Conservation (phyloP, 2,329 filamentous ascomycete genomes). For the Thyridium curvatum region DNA sequence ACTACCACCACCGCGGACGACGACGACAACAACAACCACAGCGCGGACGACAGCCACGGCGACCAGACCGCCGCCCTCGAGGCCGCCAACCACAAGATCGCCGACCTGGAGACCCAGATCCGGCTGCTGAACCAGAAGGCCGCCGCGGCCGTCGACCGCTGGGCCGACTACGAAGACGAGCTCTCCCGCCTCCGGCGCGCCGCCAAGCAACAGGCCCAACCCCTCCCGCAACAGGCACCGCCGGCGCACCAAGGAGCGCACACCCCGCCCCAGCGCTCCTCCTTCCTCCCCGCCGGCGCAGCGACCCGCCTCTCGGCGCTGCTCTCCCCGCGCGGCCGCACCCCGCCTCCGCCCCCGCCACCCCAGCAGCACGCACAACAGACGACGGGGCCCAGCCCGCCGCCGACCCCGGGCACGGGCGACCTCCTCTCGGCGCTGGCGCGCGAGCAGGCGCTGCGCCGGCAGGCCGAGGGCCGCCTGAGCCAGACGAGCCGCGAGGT, state of each 20-base stretch:
- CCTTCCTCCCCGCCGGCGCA: conserved; percentile 38
- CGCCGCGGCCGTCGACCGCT: conserved; percentile 55
- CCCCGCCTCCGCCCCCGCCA: conserved; percentile 4
- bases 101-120: conserved; percentile 66
- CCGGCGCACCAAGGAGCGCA: conserved; percentile 6
- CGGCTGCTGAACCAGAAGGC: conserved; percentile 65
- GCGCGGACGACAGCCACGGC: background rate
- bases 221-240: conserved; percentile 15
- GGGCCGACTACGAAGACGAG: conserved; percentile 78
- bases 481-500: conserved; percentile 64
- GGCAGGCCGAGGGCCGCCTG: conserved; percentile 62
- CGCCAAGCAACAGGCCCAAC: conserved; percentile 18
- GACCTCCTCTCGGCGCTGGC: conserved; percentile 59
- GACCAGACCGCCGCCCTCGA: conserved; percentile 29
- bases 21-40: conserved; percentile 4
- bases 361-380: conserved; percentile 15
- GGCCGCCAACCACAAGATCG: conserved; percentile 53
- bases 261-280: conserved; percentile 28
- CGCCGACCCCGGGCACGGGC: conserved; percentile 21
- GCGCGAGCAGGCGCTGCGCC: conserved; percentile 60
- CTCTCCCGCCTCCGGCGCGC: conserved; percentile 48
- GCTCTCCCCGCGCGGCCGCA: conserved; percentile 29
- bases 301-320: conserved; percentile 37
- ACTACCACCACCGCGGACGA: background rate
- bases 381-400: conserved; percentile 2